Conservation (phyloP, 192 early-diverging fungal genomes). For the Coemansia sp. region DNA sequence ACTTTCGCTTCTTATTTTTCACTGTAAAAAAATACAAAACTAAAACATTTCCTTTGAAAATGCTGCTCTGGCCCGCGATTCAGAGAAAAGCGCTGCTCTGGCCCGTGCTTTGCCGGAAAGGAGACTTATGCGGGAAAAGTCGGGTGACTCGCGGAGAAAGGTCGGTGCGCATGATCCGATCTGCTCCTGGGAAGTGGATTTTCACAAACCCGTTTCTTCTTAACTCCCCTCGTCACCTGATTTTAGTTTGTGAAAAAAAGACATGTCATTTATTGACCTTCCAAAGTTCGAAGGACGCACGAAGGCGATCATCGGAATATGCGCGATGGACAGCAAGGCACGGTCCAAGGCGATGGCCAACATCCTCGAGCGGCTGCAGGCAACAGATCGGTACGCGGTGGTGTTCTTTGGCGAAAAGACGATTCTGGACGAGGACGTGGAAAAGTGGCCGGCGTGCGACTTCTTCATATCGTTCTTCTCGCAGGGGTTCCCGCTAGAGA, state of each 20-base stretch:
- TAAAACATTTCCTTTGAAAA: too few relatives aligned
- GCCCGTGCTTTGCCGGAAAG: neutral
- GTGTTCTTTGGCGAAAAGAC: slow-evolving; percentile 97
- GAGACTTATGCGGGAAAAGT: neutral
- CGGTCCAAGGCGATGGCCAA: slow-evolving; percentile 96
- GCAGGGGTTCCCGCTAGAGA: slow-evolving; percentile 85
- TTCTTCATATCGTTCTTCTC: slow-evolving; percentile 98
- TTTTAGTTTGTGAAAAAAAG: too few relatives aligned
- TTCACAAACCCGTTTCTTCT: too few relatives aligned
- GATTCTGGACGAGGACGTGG: slow-evolving; percentile 89
- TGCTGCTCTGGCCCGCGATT: too few relatives aligned
- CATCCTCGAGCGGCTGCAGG: slow-evolving; percentile 73
- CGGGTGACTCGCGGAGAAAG: too few relatives aligned
- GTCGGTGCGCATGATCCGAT: neutral
- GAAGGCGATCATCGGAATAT: slow-evolving; percentile 70
- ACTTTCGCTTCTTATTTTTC: too few relatives aligned
- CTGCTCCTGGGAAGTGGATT: too few relatives aligned
- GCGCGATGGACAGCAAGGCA: slow-evolving; percentile 92
- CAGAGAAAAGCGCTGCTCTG: neutral
- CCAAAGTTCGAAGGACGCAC: slow-evolving; percentile 36
- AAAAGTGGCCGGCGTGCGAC: slow-evolving; percentile 91
- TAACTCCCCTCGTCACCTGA: too few relatives aligned
- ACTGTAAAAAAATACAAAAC: neutral
- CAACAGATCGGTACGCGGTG: slow-evolving; percentile 71
- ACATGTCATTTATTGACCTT: slow-evolving; percentile 52